Percentiles rank a stretch among this genome's conserved stretches.
Conservation (phyloP, 202 grass and related monocot species). For the Setaria viridis region DNA sequence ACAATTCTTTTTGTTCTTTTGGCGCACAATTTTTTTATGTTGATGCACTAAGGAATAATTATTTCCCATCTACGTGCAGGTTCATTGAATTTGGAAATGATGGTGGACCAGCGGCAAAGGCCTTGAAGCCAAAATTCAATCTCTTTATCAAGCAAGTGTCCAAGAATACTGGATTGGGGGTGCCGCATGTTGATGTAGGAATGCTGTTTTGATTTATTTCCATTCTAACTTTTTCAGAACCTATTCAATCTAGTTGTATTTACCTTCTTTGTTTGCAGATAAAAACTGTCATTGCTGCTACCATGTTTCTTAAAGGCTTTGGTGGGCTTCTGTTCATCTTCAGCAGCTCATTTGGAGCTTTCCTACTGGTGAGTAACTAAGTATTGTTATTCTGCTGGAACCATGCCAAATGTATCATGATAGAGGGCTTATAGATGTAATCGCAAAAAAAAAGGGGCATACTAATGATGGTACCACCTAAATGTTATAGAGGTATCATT, state of each 20-base stretch:
- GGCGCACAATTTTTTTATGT: background rate
- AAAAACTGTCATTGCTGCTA: slow-evolving; percentile 60
- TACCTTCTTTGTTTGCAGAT: slow-evolving; percentile 45
- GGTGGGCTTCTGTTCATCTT: slow-evolving; percentile 73
- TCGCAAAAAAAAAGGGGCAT: no score
- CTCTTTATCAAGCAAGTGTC: slow-evolving; percentile 58
- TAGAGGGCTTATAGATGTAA: background rate
- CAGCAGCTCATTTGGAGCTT: slow-evolving; percentile 73
- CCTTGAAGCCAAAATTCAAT: slow-evolving; percentile 64
- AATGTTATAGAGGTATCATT: background rate
- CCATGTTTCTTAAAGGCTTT: slow-evolving; percentile 69
- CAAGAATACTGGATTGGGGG: slow-evolving; percentile 44
- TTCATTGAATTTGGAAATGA: slow-evolving; percentile 69
- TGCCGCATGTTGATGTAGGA: slow-evolving; percentile 62
- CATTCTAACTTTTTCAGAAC: background rate
- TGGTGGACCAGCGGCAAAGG: slow-evolving; percentile 65
- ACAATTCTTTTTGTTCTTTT: background rate
- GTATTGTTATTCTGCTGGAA: slow-evolving; percentile 24
- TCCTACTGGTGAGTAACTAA: slow-evolving; percentile 54
- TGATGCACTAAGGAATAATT: no score
- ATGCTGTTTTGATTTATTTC: background rate
- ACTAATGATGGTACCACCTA: background rate
- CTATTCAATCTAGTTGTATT: background rate
- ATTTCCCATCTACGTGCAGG: slow-evolving; percentile 40
- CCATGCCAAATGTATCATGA: background rate